Conservation (phyloP, 1,284 basidiomycete species). For the Tilletia horrida region DNA sequence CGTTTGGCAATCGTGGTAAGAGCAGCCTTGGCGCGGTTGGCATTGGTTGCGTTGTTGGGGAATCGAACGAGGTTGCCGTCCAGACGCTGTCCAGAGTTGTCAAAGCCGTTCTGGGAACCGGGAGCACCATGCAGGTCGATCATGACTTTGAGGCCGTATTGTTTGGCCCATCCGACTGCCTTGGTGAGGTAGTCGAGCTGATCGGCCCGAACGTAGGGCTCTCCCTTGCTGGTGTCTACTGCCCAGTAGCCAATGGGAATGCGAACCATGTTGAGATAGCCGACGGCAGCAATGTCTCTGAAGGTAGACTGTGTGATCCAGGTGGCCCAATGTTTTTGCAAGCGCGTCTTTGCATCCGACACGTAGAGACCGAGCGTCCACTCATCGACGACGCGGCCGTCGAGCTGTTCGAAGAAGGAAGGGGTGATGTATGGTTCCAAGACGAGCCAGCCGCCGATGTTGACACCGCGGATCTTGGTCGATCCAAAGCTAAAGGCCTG, state of each 20-base stretch:
- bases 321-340: constrained; percentile 68
- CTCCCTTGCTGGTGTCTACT: constrained; percentile 72
- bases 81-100: constrained; percentile 61
- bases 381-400: constrained; percentile 66
- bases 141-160: constrained; percentile 74
- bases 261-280: constrained; percentile 61
- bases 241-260: constrained; percentile 91
- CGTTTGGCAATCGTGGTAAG: constrained; percentile 60
- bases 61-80: constrained; percentile 68
- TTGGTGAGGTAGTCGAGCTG: constrained; percentile 61
- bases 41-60: constrained; percentile 62
- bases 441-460: constrained; percentile 52
- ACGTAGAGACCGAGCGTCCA: constrained; percentile 76
- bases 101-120: constrained; percentile 62
- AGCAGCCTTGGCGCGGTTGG: constrained; percentile 68
- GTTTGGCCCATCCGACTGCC: constrained; percentile 74
- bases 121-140: constrained; percentile 65
- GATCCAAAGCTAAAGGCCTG: constrained; percentile 53
- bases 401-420: constrained; percentile 59
- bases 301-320: constrained; percentile 79
- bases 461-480: constrained; percentile 34
- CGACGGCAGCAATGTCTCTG: constrained; percentile 68
- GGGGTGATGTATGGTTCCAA: constrained; percentile 49
- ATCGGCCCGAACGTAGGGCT: constrained; percentile 81
- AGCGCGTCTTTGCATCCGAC: constrained; percentile 51